phyloP scores from a whole-genome alignment of 1,284 basidiomycete species.

The Austroboletus novae-zelandiae region DNA sequence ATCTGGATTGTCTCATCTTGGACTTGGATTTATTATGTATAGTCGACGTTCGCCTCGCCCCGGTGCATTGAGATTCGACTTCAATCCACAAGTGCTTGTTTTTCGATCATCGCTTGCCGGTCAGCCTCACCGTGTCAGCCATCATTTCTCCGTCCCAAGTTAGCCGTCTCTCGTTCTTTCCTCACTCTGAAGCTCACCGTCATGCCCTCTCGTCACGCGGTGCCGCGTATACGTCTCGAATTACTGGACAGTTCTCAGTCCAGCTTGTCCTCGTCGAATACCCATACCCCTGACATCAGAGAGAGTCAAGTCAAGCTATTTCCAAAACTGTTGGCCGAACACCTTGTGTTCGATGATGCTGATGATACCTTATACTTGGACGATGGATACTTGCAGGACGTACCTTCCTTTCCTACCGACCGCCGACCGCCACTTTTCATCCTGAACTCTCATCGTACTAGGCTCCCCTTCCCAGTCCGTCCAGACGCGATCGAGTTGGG shows the following conservation, averaged over 20 bases:
- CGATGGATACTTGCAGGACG: conserved; percentile 8
- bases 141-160: conserved; percentile 3
- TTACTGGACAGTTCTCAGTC: conserved; percentile 11
- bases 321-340: conserved; percentile 24
- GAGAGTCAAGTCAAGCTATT: conserved; percentile 15
- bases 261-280: conserved; percentile 22
- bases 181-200: conserved; percentile 2
- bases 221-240: conserved; percentile 28
- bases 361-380: conserved; percentile 11
- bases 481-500: conserved; percentile 22
- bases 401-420: conserved; percentile 27
- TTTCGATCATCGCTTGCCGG: neutral
- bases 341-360: conserved; percentile 5
- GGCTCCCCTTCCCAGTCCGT: conserved; percentile 28
- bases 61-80: neutral
- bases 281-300: conserved; percentile 25
- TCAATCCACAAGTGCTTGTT: neutral
- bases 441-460: conserved; percentile 24
- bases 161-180: conserved; percentile 10
- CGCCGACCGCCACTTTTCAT: conserved; percentile 25
- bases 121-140: conserved; percentile 34
- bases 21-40: conserved; percentile 11
- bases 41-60: conserved; percentile 1
- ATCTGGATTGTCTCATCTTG: conserved; percentile 13
- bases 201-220: conserved; percentile 16